phyloP scores from a whole-genome alignment of 768 basidiomycete species.

The Russula sp. region DNA sequence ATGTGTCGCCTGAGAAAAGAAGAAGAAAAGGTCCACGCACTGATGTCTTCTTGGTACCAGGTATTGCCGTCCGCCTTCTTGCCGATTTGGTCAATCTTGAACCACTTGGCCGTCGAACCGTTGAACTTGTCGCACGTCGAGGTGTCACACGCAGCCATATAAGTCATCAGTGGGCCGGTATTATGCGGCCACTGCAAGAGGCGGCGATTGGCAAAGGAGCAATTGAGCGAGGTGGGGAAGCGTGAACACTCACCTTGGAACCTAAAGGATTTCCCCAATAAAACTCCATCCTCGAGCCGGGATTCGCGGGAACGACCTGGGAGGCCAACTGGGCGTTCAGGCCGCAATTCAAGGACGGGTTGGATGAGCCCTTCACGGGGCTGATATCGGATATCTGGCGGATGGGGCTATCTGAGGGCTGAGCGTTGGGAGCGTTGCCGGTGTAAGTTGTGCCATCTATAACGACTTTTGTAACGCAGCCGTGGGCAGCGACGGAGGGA shows the following conservation, averaged over 20 bases:
- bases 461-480: slow-evolving; percentile 10
- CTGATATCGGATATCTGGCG: slow-evolving; percentile 35
- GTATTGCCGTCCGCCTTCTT: slow-evolving; percentile 21
- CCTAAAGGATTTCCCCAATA: slow-evolving; percentile 42
- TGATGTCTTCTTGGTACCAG: slow-evolving; percentile 29
- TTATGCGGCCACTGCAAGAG: slow-evolving; percentile 44
- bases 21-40: slow-evolving; percentile 19
- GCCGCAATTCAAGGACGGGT: slow-evolving; percentile 52
- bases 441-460: slow-evolving; percentile 19
- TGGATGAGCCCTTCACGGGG: slow-evolving; percentile 47
- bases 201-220: neutral
- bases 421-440: slow-evolving; percentile 14
- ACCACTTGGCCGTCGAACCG: slow-evolving; percentile 56
- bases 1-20: neutral
- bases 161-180: slow-evolving; percentile 66
- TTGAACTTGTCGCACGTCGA: slow-evolving; percentile 55
- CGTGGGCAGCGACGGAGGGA: slow-evolving; percentile 16
- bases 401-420: slow-evolving; percentile 24
- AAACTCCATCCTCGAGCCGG: slow-evolving; percentile 46
- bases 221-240: neutral
- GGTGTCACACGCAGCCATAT: slow-evolving; percentile 55
- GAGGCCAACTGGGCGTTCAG: slow-evolving; percentile 40
- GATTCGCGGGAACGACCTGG: slow-evolving; percentile 46
- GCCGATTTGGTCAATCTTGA: slow-evolving; percentile 44
- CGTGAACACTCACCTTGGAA: slow-evolving; percentile 24